Conservation (phyloP, 306 rosid species). For the Amphicarpaea edgeworthii region DNA sequence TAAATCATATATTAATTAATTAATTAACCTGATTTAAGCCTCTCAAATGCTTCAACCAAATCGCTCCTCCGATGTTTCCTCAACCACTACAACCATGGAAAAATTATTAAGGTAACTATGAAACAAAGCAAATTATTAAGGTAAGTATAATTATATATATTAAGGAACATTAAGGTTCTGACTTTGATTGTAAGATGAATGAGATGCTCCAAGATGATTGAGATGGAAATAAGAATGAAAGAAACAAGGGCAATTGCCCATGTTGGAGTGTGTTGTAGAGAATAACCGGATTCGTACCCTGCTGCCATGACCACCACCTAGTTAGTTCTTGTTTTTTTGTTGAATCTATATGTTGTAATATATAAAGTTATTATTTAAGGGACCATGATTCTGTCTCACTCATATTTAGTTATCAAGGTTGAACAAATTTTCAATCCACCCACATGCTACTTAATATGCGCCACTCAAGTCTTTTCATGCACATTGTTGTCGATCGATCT, state of each 20-base stretch:
- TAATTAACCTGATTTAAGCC: slow-evolving; percentile 15
- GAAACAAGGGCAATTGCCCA: slow-evolving; percentile 14
- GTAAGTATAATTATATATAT: too few relatives aligned
- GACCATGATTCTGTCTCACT: not conserved
- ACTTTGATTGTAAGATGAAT: slow-evolving; percentile 22
- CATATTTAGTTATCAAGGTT: slow-evolving; percentile 11
- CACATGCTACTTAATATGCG: slow-evolving; percentile 20
- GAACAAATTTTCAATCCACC: slow-evolving; percentile 11
- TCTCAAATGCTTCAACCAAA: slow-evolving; percentile 30
- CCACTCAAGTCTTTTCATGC: slow-evolving; percentile 26
- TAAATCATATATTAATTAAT: not conserved
- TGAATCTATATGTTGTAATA: not conserved
- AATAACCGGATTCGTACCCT: not conserved
- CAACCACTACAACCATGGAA: slow-evolving; percentile 17
- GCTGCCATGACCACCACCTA: slow-evolving; percentile 22
- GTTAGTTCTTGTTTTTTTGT: not conserved
- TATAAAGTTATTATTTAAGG: not conserved
- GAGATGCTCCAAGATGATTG: slow-evolving; percentile 36
- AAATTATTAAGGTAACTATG: not conserved
- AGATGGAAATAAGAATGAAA: slow-evolving; percentile 11
- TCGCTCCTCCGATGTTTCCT: slow-evolving; percentile 24
- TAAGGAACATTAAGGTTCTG: slow-evolving; percentile 1
- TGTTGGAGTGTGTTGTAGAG: slow-evolving; percentile 20
- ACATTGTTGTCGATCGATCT: not conserved
- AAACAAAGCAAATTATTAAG: not conserved